These are phyloP conservation scores for Neolentinus lepideus DNA, from an alignment of 1,284 basidiomycete genomes.

Conservation along the genomic window DNA sequence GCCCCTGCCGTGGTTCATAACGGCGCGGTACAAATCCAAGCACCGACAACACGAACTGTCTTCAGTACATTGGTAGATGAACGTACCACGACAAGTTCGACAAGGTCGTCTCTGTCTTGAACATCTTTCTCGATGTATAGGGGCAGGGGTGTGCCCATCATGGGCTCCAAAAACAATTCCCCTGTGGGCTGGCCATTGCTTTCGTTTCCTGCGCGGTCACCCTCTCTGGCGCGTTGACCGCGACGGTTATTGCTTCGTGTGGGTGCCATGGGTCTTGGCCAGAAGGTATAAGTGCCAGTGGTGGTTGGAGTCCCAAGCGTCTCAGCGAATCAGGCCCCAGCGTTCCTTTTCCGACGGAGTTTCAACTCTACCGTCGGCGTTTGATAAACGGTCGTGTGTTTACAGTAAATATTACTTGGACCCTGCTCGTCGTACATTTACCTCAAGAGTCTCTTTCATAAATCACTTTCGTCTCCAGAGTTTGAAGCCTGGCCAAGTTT, in stretches of 20 bases:
- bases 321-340: not conserved
- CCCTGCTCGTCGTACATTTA: too few species aligned
- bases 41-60: too few species aligned
- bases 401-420: too few species aligned
- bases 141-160: slow-evolving; percentile 65
- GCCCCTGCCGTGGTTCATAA: too few species aligned
- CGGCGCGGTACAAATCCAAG: too few species aligned
- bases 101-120: slow-evolving; percentile 52
- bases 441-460: too few species aligned
- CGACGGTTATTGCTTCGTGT: slow-evolving; percentile 47
- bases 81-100: slow-evolving; percentile 57
- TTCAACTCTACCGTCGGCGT: not conserved
- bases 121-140: slow-evolving; percentile 79
- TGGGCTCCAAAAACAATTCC: slow-evolving; percentile 67
- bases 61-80: not conserved
- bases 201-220: slow-evolving; percentile 13
- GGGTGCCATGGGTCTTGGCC: slow-evolving; percentile 75
- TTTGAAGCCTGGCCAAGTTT: too few species aligned
- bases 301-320: slow-evolving; percentile 29
- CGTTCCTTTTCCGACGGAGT: not conserved
- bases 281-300: slow-evolving; percentile 24
- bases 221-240: slow-evolving; percentile 25
- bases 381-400: too few species aligned
- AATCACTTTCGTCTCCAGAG: too few species aligned
- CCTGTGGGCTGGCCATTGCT: slow-evolving; percentile 25